These are phyloP conservation scores for Syzygium oleosum DNA, from an alignment of 345 rosid genomes.

Conservation along the genomic window DNA sequence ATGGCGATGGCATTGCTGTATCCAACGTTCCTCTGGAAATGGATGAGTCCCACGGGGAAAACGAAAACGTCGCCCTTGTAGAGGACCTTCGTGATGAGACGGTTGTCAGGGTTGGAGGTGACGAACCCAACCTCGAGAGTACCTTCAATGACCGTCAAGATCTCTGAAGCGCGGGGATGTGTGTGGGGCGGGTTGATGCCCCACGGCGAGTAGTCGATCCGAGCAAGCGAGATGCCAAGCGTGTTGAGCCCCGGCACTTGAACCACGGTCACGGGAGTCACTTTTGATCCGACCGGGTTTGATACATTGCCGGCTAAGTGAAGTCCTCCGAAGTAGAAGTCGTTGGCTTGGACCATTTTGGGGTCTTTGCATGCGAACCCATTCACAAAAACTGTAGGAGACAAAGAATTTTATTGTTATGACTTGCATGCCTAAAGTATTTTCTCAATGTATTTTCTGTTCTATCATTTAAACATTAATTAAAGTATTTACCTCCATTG, in stretches of 20 bases:
- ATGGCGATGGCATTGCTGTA: neutral
- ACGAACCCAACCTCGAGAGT: conserved; percentile 7
- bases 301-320: conserved; percentile 10
- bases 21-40: conserved; percentile 8
- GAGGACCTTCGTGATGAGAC: conserved; percentile 7
- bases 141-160: conserved; percentile 10
- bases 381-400: neutral
- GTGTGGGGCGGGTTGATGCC: conserved; percentile 9
- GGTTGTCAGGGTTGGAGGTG: conserved; percentile 15
- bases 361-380: neutral
- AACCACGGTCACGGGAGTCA: neutral
- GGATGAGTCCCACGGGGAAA: neutral
- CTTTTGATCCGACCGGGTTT: conserved; percentile 8
- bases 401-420: no score
- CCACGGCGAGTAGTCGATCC: conserved; percentile 6
- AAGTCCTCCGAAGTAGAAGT: conserved; percentile 9
- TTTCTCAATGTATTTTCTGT: no score
- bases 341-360: neutral
- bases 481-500: neutral
- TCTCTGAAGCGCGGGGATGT: conserved; percentile 12
- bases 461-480: no score
- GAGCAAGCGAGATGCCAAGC: conserved; percentile 9
- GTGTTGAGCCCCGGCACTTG: conserved; percentile 15
- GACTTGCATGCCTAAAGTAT: no score
- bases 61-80: no score